Base-by-base conservation (phyloP, 2,329 filamentous ascomycete genomes). In the Pseudogymnoascus sp. region DNA sequence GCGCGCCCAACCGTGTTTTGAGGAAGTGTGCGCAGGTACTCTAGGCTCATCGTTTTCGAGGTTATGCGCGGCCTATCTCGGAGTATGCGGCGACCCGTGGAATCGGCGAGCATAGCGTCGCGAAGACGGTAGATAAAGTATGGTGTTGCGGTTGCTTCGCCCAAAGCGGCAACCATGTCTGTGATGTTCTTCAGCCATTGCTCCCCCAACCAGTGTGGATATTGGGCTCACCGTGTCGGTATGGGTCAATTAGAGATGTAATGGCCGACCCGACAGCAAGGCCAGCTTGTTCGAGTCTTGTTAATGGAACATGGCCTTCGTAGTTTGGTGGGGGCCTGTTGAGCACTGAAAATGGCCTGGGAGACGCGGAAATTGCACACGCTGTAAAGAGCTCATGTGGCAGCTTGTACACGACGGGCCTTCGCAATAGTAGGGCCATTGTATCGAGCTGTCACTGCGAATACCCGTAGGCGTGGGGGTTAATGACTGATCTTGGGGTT, bases 91-190 rank as follows among this genome's bases (percentile, higher is more conserved):
- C 95, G 89, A 64, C 95, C 95, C 0, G 91, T 96, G 1, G 90
- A 82, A 68, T 87, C 81, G 28, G 85, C 79, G 63, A 99, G 90
- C 95, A 99, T 99, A 67, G 89, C 90, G 74, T 93, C 85, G 68
- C 91, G 92, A 19, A 99, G 90, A 64, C 91, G 90, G 77, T 90
- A 86, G 76, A 97, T 93, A 79, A 97, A 97, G 82, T 92, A 96
- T 11, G 95, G 95, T 9, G 93, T 91, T 21, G 93, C 91, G 2
- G 95, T 97, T 28, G 93, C 87, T 80, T 99, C 95, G 73, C 93
- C 93, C n/a, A 96, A 85, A 35, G 91, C 85, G 35, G 95, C 95
- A 70, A 99, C 96, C 69, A 99, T 86, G 78, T 99, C 95, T 91
- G 71, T 10, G 53, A 33, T 10, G 3, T 64, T 23, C 35, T 61